Percentiles rank a stretch among this genome's conserved stretches.
These are phyloP conservation scores for Protomyces macrosporus DNA, from an alignment of 1,139 yeast genomes.

Conservation along the genomic window DNA sequence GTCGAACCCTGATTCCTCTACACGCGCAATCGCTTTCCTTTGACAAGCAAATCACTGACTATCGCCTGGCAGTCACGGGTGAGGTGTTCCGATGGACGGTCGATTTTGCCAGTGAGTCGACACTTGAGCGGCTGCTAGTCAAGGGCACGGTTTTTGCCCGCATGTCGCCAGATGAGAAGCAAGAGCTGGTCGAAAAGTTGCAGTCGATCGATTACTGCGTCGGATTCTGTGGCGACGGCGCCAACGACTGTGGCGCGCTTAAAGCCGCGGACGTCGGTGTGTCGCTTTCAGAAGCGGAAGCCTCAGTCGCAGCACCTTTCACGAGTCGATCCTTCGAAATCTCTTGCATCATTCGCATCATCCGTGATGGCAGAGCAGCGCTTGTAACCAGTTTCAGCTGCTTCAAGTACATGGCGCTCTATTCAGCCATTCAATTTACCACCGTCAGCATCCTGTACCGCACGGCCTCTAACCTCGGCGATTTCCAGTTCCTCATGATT, in stretches of 20 bases:
- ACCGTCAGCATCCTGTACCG: conserved; percentile 79
- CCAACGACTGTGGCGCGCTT: conserved; percentile 91
- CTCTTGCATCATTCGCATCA: conserved; percentile 84
- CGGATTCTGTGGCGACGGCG: conserved; percentile 94
- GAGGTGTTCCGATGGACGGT: conserved; percentile 77
- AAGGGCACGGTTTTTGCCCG: conserved; percentile 80
- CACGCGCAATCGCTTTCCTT: conserved; percentile 12
- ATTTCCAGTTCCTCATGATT: conserved; percentile 89
- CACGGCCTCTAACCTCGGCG: conserved; percentile 92
- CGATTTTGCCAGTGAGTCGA: conserved; percentile 39
- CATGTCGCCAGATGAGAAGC: conserved; percentile 98
- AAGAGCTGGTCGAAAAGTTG: conserved; percentile 82
- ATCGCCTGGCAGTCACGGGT: conserved; percentile 76
- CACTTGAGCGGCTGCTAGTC: conserved; percentile 57
- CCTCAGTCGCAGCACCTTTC: conserved; percentile 97
- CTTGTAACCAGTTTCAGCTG: conserved; percentile 92
- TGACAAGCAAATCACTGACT: conserved; percentile 15
- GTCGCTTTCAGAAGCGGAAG: conserved; percentile 94
- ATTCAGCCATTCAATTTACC: conserved; percentile 91
- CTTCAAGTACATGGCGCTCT: conserved; percentile 94
- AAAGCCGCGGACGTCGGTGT: conserved; percentile 97
- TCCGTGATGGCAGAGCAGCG: conserved; percentile 90
- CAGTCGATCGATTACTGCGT: conserved; percentile 84
- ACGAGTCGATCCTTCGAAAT: conserved; percentile 86
- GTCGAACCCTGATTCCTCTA: conserved; percentile 54